Evolutionary conservation across 2,329 filamentous ascomycete species (phyloP).

Genomic region (Fusarium sp.): DNA sequence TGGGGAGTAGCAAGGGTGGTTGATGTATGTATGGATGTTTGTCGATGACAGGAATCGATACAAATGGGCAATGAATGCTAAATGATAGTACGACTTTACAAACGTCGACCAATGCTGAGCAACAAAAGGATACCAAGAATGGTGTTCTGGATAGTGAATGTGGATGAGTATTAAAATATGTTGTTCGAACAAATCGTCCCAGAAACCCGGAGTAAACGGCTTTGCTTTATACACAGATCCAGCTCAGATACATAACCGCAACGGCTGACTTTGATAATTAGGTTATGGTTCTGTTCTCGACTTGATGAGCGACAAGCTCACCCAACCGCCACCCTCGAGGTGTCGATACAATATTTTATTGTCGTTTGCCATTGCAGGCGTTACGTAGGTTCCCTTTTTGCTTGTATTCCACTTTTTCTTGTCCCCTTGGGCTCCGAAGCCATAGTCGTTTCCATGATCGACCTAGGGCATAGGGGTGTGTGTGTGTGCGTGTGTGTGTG

Average conservation of each 20-base stretch:
- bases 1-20: conserved; percentile 26
- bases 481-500: conserved; percentile 4
- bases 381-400: conserved; percentile 14
- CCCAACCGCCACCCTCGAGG: conserved; percentile 35
- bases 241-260: background rate
- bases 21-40: conserved; percentile 25
- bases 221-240: conserved; percentile 44
- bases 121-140: conserved; percentile 1
- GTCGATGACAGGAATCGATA: conserved; percentile 25
- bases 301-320: conserved; percentile 38
- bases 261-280: conserved; percentile 35
- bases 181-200: conserved; percentile 29
- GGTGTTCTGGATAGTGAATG: conserved; percentile 4
- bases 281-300: conserved; percentile 36
- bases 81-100: conserved; percentile 17
- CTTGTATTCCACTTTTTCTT: conserved; percentile 20
- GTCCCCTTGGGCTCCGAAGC: conserved; percentile 19
- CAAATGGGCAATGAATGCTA: conserved; percentile 6
- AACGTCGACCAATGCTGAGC: conserved; percentile 18
- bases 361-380: conserved; percentile 34
- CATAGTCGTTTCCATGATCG: conserved; percentile 34
- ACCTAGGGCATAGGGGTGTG: conserved; percentile 27
- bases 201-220: conserved; percentile 45
- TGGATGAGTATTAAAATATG: conserved; percentile 12
- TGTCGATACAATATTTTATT: conserved; percentile 28